Conservation (phyloP, 371 early-diverging fungal species). For the Lichtheimia hyalospora region DNA sequence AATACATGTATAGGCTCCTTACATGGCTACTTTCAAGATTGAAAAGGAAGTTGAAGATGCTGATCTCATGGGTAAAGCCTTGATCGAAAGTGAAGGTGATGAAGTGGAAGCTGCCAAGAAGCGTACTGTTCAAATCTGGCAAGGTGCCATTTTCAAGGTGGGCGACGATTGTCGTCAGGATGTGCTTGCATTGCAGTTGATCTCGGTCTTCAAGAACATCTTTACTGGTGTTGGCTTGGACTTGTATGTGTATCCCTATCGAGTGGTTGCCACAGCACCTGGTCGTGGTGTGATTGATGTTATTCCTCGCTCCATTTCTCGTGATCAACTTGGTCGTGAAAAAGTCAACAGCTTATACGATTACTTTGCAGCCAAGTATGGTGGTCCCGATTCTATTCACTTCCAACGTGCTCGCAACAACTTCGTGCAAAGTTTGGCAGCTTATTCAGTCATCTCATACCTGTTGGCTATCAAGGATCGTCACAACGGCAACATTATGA, state of each 20-base stretch:
- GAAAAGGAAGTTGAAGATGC: slow-evolving; percentile 55
- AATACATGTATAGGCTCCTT: slow-evolving; percentile 77
- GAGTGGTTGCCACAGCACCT: slow-evolving; percentile 96
- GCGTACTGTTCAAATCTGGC: slow-evolving; percentile 55
- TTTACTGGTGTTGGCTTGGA: slow-evolving; percentile 91
- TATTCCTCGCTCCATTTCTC: slow-evolving; percentile 96
- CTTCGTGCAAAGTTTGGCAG: slow-evolving; percentile 96
- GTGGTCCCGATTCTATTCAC: slow-evolving; percentile 86
- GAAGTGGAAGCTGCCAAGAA: slow-evolving; percentile 27
- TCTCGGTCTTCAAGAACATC: slow-evolving; percentile 96
- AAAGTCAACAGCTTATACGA: slow-evolving; percentile 96
- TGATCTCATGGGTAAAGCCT: slow-evolving; percentile 51
- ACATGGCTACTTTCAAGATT: slow-evolving; percentile 98
- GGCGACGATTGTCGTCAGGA: slow-evolving; percentile 99
- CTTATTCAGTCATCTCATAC: slow-evolving; percentile 96
- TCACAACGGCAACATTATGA: slow-evolving; percentile 99
- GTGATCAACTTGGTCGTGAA: slow-evolving; percentile 98
- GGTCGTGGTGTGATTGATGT: slow-evolving; percentile 99
- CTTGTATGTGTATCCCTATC: slow-evolving; percentile 97
- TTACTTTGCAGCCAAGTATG: slow-evolving; percentile 95
- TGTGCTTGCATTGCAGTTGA: slow-evolving; percentile 96
- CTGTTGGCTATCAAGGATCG: slow-evolving; percentile 98
- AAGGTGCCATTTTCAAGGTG: slow-evolving; percentile 98
- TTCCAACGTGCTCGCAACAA: slow-evolving; percentile 93
- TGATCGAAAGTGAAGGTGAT: slow-evolving; percentile 32